These are phyloP conservation scores for Pascua sp. DNA, from an alignment of 1,284 basidiomycete genomes.

Conservation along the genomic window DNA sequence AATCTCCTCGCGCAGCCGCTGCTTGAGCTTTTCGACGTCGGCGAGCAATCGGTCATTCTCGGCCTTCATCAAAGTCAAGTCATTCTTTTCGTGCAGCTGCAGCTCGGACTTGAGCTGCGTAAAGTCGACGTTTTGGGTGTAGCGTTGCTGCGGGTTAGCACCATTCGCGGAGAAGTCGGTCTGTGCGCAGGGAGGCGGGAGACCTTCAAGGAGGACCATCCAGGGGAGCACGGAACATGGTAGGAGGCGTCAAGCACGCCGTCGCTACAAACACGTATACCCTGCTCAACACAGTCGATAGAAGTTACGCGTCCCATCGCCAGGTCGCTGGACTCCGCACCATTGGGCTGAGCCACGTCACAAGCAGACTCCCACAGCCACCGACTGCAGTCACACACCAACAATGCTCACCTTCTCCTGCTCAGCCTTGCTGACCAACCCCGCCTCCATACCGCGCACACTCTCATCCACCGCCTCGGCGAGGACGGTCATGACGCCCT, in stretches of 20 bases:
- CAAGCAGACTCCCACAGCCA: not conserved
- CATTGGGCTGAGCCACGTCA: not conserved
- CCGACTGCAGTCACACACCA: constrained; percentile 19
- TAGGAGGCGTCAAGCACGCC: not conserved
- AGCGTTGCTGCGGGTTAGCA: constrained; percentile 61
- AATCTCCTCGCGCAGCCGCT: constrained; percentile 85
- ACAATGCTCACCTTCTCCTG: constrained; percentile 65
- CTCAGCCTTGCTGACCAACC: constrained; percentile 88
- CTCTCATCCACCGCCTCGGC: constrained; percentile 94
- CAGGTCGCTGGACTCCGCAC: too few relatives aligned
- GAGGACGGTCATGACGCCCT: constrained; percentile 91
- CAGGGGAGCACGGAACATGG: not conserved
- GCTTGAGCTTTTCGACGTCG: constrained; percentile 95
- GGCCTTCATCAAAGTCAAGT: constrained; percentile 89
- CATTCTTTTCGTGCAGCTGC: constrained; percentile 95
- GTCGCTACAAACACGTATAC: not conserved
- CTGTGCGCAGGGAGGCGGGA: not conserved
- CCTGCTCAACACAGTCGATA: too few relatives aligned
- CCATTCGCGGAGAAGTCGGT: too few relatives aligned
- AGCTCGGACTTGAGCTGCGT: constrained; percentile 94
- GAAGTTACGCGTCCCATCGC: too few relatives aligned
- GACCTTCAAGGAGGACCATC: too few relatives aligned
- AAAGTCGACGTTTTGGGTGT: constrained; percentile 96
- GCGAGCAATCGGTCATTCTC: constrained; percentile 88
- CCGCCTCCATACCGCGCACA: constrained; percentile 85